phyloP scores from a whole-genome alignment of 805 yeast species.

The Nematodospora valgi region DNA sequence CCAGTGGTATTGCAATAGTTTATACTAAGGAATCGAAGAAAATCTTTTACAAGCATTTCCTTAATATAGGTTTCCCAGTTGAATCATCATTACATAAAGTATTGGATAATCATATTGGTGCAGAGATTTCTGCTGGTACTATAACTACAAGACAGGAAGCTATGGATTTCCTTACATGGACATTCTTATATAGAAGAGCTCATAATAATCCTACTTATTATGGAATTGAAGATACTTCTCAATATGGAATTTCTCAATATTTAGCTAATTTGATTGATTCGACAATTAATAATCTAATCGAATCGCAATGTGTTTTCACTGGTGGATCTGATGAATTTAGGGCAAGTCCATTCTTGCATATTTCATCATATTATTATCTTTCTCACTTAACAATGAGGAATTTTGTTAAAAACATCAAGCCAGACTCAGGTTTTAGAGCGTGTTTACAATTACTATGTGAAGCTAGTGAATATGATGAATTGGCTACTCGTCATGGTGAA shows the following conservation, averaged over 20 bases:
- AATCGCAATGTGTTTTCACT: conserved; percentile 65
- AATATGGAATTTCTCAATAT: conserved; percentile 55
- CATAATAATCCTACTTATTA: conserved; percentile 77
- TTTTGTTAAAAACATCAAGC: conserved; percentile 51
- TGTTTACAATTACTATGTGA: conserved; percentile 58
- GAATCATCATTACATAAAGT: conserved; percentile 76
- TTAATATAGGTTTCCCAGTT: conserved; percentile 79
- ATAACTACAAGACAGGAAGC: conserved; percentile 65
- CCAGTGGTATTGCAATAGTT: conserved; percentile 73
- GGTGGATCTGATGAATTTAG: conserved; percentile 46
- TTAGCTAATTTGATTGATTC: conserved; percentile 64
- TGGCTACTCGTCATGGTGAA: conserved; percentile 91
- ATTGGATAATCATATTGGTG: conserved; percentile 77
- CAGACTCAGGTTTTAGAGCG: conserved; percentile 51
- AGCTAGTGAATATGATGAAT: conserved; percentile 79
- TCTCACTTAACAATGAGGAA: conserved; percentile 85
- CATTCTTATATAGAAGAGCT: conserved; percentile 69
- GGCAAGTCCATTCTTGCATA: conserved; percentile 79
- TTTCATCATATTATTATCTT: conserved; percentile 87
- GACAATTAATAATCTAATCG: conserved; percentile 62
- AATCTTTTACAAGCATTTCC: conserved; percentile 70
- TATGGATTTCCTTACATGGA: conserved; percentile 72
- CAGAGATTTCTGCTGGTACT: conserved; percentile 72
- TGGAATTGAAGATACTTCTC: conserved; percentile 60
- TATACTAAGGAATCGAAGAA: conserved; percentile 74